Conservation (phyloP, 2,329 filamentous ascomycete genomes). For the Madurella fahalii region DNA sequence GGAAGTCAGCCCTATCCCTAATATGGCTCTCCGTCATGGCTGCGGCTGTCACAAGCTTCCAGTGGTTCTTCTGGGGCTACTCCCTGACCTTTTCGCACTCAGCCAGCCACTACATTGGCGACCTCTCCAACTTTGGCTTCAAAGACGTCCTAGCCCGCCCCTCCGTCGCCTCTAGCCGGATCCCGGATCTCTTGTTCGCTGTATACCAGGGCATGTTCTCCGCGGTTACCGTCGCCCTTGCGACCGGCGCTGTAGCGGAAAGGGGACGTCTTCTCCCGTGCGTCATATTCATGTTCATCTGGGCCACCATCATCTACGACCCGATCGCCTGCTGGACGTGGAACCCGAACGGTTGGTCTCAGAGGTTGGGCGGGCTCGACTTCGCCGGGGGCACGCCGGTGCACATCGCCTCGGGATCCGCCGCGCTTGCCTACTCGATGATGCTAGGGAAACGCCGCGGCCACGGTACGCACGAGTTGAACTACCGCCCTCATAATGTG, state of each 20-base stretch:
- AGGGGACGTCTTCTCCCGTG: conserved; percentile 83
- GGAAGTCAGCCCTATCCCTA: conserved; percentile 83
- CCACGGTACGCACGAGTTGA: conserved; percentile 81
- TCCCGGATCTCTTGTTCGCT: conserved; percentile 81
- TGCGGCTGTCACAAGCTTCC: conserved; percentile 76
- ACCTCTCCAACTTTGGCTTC: conserved; percentile 76
- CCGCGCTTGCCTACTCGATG: conserved; percentile 84
- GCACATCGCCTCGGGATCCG: conserved; percentile 78
- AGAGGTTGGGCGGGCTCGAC: conserved; percentile 74
- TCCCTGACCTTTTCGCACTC: conserved; percentile 77
- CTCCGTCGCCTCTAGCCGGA: conserved; percentile 65
- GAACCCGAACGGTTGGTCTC: conserved; percentile 80
- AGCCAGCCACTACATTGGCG: conserved; percentile 70
- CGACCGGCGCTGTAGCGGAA: conserved; percentile 80
- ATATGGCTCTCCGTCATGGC: conserved; percentile 92
- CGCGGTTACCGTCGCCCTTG: conserved; percentile 78
- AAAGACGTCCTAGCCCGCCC: conserved; percentile 69
- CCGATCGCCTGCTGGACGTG: conserved; percentile 94
- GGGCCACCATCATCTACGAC: conserved; percentile 86
- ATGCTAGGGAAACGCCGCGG: conserved; percentile 84
- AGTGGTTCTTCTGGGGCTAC: conserved; percentile 95
- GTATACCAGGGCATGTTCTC: conserved; percentile 89
- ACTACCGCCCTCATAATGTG: conserved; percentile 89
- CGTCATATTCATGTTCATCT: conserved; percentile 89
- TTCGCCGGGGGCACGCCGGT: conserved; percentile 89